These are phyloP conservation scores for Aspergillus neoniger DNA, from an alignment of 2,329 filamentous ascomycete species.

Conservation along the genomic window DNA sequence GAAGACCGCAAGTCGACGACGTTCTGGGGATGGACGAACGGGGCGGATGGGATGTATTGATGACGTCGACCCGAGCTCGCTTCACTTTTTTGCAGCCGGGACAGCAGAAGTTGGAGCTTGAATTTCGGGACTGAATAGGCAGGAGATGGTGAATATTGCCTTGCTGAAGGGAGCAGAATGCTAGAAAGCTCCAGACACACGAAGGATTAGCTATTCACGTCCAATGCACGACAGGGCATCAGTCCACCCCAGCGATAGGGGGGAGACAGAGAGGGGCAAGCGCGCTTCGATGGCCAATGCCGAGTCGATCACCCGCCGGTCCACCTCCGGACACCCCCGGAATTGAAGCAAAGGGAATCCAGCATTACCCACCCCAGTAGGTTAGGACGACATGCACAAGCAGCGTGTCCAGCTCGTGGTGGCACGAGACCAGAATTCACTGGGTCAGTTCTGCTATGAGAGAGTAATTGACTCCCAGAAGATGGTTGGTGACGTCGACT, in stretches of 20 bases:
- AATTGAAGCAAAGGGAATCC: neutral
- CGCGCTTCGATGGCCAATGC: constrained; percentile 1
- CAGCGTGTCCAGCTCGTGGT: neutral
- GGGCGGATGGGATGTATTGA: constrained; percentile 27
- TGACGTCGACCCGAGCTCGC: constrained; percentile 35
- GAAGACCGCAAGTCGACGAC: neutral
- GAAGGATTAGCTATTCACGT: constrained; percentile 3
- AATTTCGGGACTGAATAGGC: neutral
- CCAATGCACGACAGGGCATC: neutral
- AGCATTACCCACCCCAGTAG: neutral
- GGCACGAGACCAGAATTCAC: neutral
- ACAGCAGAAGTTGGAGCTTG: neutral
- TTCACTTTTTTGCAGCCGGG: neutral
- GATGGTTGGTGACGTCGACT: constrained; percentile 7
- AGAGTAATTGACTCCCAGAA: no score
- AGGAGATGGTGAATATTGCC: neutral
- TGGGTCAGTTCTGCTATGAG: neutral
- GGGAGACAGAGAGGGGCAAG: neutral
- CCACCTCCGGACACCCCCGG: constrained; percentile 1
- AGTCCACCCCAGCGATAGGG: neutral
- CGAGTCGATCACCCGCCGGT: constrained; percentile 12
- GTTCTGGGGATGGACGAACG: constrained; percentile 5
- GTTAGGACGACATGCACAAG: neutral
- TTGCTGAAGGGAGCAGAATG: neutral
- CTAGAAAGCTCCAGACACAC: neutral